Evolutionary conservation across 1,139 yeast species (phyloP).

Genomic region (Suhomyces anneliseae): DNA sequence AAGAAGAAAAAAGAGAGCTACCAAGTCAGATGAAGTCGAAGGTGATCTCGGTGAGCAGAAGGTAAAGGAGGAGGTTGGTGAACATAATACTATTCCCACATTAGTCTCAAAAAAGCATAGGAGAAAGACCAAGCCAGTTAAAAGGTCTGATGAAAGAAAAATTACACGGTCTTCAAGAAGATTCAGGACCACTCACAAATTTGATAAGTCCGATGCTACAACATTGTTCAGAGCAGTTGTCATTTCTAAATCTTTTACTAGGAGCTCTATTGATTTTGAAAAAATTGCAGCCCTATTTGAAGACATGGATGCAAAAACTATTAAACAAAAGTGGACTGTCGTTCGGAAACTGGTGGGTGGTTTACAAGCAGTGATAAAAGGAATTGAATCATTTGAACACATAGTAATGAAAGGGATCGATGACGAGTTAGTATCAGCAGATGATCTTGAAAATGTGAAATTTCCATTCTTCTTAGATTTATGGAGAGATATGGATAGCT

Average conservation of each 20-base stretch:
- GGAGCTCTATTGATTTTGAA: constrained; percentile 57
- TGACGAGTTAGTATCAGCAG: constrained; percentile 44
- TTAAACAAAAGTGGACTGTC: constrained; percentile 62
- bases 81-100: constrained; percentile 15
- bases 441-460: constrained; percentile 51
- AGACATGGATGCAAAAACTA: constrained; percentile 35
- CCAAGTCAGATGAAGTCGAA: not conserved
- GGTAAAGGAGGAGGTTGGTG: constrained; percentile 5
- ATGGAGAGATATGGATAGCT: constrained; percentile 56
- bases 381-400: constrained; percentile 59
- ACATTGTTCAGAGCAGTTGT: constrained; percentile 57
- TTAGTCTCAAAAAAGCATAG: constrained; percentile 25
- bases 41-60: constrained; percentile 12
- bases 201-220: constrained; percentile 49
- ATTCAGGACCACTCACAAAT: constrained; percentile 26
- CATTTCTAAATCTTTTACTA: constrained; percentile 56
- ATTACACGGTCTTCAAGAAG: constrained; percentile 16
- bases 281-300: constrained; percentile 49
- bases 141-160: constrained; percentile 7
- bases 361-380: constrained; percentile 47
- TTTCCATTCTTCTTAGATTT: constrained; percentile 49
- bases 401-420: constrained; percentile 54
- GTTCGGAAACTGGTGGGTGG: constrained; percentile 60
- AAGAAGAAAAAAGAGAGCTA: not conserved
- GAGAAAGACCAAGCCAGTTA: constrained; percentile 14